These are phyloP conservation scores for Glonium stellatum DNA, from an alignment of 495 filamentous ascomycete genomes.

Conservation along the genomic window DNA sequence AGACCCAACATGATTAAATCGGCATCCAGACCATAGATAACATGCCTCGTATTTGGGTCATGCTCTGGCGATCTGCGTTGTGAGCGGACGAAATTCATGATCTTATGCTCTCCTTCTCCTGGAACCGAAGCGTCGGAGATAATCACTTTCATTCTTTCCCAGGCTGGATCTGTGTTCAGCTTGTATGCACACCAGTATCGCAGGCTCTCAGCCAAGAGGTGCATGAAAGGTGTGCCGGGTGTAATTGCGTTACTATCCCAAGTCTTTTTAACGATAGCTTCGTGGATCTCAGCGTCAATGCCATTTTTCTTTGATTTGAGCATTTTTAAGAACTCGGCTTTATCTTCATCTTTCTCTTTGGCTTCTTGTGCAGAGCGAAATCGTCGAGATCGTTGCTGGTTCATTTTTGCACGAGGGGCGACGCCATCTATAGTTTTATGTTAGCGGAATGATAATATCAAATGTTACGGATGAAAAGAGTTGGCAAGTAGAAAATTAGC, in stretches of 20 bases:
- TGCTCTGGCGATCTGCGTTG: constrained; percentile 85
- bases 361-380: constrained; percentile 93
- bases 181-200: constrained; percentile 97
- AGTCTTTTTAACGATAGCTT: constrained; percentile 73
- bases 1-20: constrained; percentile 99
- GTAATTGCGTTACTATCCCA: constrained; percentile 99
- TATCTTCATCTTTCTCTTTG: constrained; percentile 86
- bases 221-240: constrained; percentile 98
- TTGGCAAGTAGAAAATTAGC: constrained; percentile 9
- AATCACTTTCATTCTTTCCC: constrained; percentile 85
- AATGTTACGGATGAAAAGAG: not conserved
- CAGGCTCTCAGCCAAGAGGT: constrained; percentile 82
- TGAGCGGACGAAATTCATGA: constrained; percentile 96
- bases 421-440: constrained; percentile 62
- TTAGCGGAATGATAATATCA: constrained; percentile 32
- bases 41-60: constrained; percentile 93
- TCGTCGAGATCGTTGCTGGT: constrained; percentile 85
- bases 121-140: constrained; percentile 97
- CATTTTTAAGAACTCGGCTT: constrained; percentile 75
- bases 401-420: constrained; percentile 93
- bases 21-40: constrained; percentile 92
- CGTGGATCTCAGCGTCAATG: constrained; percentile 48
- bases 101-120: constrained; percentile 98
- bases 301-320: constrained; percentile 55
- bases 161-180: constrained; percentile 92